A percentile compares a stretch with the other conserved stretches of the same genome.
Evolutionary conservation across 331 rosid species (phyloP).

Genomic region (Telfairia occidentalis): DNA sequence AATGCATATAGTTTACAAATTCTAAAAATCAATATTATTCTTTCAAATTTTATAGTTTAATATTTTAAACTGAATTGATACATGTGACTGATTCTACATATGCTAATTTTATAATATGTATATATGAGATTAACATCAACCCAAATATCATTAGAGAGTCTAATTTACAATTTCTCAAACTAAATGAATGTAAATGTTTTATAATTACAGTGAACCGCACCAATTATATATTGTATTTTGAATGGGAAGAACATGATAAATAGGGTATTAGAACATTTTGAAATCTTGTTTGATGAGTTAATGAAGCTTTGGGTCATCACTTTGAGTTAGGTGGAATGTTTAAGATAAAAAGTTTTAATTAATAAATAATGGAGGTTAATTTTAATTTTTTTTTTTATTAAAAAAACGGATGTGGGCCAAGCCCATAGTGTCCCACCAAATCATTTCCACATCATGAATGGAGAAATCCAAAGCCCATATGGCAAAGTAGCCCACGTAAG

Average conservation of each 20-base stretch:
- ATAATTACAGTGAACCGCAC: too few relatives aligned
- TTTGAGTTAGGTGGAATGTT: background rate
- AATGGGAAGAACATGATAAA: too few relatives aligned
- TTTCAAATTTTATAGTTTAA: background rate
- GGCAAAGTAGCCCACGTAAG: conserved; percentile 26
- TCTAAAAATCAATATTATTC: background rate
- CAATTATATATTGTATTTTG: too few relatives aligned
- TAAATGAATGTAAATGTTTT: too few relatives aligned
- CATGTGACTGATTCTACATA: background rate
- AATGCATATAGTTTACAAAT: background rate
- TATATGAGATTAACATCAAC: background rate
- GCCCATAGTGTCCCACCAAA: conserved; percentile 58
- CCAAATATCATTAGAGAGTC: too few relatives aligned
- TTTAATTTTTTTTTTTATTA: background rate
- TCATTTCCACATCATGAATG: conserved; percentile 32
- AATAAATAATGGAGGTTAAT: background rate
- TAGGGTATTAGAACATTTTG: background rate
- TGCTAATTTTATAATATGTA: too few relatives aligned
- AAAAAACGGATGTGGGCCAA: conserved; percentile 17
- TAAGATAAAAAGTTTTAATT: background rate
- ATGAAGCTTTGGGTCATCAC: background rate
- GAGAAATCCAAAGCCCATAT: conserved; percentile 23
- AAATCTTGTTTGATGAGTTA: background rate
- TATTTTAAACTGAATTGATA: background rate
- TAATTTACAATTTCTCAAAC: too few relatives aligned